phyloP scores from a whole-genome alignment of 2,329 filamentous ascomycete genomes.

The Madurella fahalii region DNA sequence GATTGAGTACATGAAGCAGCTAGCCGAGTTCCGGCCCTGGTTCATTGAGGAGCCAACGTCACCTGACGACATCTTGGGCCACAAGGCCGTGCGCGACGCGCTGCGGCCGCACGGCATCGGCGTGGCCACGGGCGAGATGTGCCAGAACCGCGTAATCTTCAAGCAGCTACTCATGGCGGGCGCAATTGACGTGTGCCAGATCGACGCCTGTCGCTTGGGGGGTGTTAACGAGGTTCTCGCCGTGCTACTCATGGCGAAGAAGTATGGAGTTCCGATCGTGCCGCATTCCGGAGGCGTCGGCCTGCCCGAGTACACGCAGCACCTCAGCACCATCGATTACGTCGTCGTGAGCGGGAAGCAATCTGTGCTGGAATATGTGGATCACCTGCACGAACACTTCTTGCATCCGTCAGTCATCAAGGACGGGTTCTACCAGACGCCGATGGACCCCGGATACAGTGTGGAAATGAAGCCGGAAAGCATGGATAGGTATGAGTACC shows the following conservation, averaged over 20 bases:
- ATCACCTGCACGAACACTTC: slow-evolving; percentile 93
- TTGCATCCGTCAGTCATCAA: slow-evolving; percentile 74
- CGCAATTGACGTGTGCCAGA: slow-evolving; percentile 83
- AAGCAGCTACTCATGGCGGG: slow-evolving; percentile 80
- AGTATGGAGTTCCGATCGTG: slow-evolving; percentile 75
- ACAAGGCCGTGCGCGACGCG: slow-evolving; percentile 79
- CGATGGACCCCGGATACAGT: slow-evolving; percentile 77
- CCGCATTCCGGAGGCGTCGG: slow-evolving; percentile 88
- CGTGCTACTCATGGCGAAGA: slow-evolving; percentile 81
- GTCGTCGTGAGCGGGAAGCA: slow-evolving; percentile 78
- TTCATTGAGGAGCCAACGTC: slow-evolving; percentile 94
- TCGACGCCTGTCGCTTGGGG: slow-evolving; percentile 84
- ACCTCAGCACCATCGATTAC: slow-evolving; percentile 89
- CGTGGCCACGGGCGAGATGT: slow-evolving; percentile 91
- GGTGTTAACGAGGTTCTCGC: slow-evolving; percentile 90
- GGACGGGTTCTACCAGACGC: slow-evolving; percentile 85
- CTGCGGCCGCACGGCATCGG: slow-evolving; percentile 71
- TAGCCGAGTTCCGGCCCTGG: slow-evolving; percentile 81
- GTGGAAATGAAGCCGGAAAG: slow-evolving; percentile 90
- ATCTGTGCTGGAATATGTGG: slow-evolving; percentile 84
- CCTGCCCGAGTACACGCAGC: slow-evolving; percentile 89
- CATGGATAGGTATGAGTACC: slow-evolving; percentile 76
- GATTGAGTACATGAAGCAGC: slow-evolving; percentile 78
- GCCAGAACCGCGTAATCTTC: slow-evolving; percentile 90
- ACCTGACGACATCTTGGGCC: slow-evolving; percentile 84